These are phyloP conservation scores for Exophiala sideris DNA, from an alignment of 2,329 filamentous ascomycete genomes.

Conservation along the genomic window DNA sequence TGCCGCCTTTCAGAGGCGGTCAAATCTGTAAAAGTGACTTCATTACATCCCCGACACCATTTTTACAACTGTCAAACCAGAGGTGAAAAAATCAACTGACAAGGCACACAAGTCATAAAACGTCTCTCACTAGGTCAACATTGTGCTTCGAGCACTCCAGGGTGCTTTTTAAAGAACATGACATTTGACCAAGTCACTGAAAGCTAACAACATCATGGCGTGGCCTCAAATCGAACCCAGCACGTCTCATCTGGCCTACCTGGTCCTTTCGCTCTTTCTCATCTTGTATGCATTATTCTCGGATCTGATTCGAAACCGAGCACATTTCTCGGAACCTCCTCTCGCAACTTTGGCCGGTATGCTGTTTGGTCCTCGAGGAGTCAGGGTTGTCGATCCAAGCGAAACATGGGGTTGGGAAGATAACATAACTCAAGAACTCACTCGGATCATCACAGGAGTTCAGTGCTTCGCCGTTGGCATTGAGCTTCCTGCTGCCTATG, in stretches of 20 bases:
- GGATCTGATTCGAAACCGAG: slow-evolving; percentile 56
- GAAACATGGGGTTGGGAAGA: slow-evolving; percentile 76
- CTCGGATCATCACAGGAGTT: slow-evolving; percentile 82
- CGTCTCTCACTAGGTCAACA: no score
- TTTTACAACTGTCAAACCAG: no score
- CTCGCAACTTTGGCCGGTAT: slow-evolving; percentile 77
- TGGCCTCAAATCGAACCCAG: slow-evolving; percentile 54
- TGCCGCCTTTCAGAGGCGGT: no score
- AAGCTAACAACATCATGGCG: slow-evolving; percentile 7
- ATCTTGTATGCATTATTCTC: slow-evolving; percentile 59
- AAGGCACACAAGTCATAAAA: no score
- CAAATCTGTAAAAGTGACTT: no score
- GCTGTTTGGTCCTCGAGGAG: slow-evolving; percentile 82
- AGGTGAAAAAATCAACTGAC: no score
- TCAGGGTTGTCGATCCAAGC: slow-evolving; percentile 70
- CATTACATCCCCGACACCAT: no score
- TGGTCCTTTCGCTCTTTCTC: slow-evolving; percentile 58
- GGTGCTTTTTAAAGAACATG: background rate
- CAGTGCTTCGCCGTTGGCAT: slow-evolving; percentile 91
- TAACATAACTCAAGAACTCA: slow-evolving; percentile 84
- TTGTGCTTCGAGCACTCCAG: no score
- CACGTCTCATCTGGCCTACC: slow-evolving; percentile 56
- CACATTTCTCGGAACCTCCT: slow-evolving; percentile 59
- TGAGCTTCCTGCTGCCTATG: slow-evolving; percentile 75
- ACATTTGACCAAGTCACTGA: background rate